Base-by-base conservation (phyloP, 1,284 basidiomycete species). In the Phlebopus sp. region DNA sequence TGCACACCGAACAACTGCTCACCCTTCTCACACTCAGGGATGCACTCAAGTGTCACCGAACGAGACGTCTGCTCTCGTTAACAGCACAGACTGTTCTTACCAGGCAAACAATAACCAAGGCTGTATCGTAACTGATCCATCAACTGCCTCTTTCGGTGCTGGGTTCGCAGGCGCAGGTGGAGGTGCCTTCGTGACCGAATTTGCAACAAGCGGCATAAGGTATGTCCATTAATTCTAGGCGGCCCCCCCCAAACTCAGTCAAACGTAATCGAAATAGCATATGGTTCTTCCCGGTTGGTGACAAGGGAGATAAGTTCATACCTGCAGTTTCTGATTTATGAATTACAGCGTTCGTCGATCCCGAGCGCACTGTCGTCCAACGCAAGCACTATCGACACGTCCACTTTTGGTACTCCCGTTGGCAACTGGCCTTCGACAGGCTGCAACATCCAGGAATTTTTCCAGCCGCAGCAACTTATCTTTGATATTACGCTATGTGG, bases 401-500 rank as follows among this genome's bases (percentile, higher is more conserved):
- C 76, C 5, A 69, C 73, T 2, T 72, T 92, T 3, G 89, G 89
- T 10, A 75, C 68, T 11, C 87, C 90, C 1, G 74, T 79, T 4
- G 87, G 79, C 0, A 83, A 83, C 55, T 91, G 82, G 76, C 78
- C 82, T 1, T 67, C 76, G 4, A 68, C 73, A 7, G 72, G 75
- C 13, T 91, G 89, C 63, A 68, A 77, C 42, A 74, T 87, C 29
- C 66, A 70, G 46, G 63, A 71, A 31, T 86, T 76, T 69, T 91
- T 92, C 65, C 63, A 73, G 38, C 66, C 82, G 0, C 85, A 90
- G 59, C 72, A 78, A 46, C 73, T 90, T 39, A 80, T 88, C 27
- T 81, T 90, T 54, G 81, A 85, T 62, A 88, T 88, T 51, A 86
- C 87, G 1, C 76, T 90, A 10, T 91, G 89, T 54, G 84, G 85